phyloP scores from a whole-genome alignment of 2,329 filamentous ascomycete genomes.

The Paecilomyces dactylethromorphus region DNA sequence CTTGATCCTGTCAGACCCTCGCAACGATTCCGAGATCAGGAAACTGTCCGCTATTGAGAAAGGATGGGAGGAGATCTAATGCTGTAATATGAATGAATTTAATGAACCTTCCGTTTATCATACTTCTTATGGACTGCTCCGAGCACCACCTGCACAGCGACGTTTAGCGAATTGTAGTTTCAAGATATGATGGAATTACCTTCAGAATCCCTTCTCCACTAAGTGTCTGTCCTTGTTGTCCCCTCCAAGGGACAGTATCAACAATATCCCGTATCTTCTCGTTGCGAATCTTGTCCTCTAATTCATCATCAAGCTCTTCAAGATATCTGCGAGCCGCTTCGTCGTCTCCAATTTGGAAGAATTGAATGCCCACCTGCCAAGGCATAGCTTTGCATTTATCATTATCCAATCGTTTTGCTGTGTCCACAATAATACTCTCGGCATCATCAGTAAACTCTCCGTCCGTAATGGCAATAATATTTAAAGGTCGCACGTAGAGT shows the following conservation, averaged over 20 bases:
- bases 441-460: conserved; percentile 75
- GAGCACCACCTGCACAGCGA: conserved; percentile 49
- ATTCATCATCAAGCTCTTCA: conserved; percentile 66
- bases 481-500: conserved; percentile 63
- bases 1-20: too few species aligned
- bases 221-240: conserved; percentile 44
- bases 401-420: conserved; percentile 58
- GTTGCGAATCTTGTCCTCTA: conserved; percentile 47
- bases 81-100: conserved; percentile 7
- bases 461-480: conserved; percentile 91
- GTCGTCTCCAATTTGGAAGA: conserved; percentile 87
- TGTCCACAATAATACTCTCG: conserved; percentile 59
- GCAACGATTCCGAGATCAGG: too few species aligned
- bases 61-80: background rate
- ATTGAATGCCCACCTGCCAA: conserved; percentile 87
- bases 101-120: conserved; percentile 40
- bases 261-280: conserved; percentile 70
- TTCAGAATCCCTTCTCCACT: conserved; percentile 71
- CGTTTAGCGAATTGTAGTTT: background rate
- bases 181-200: conserved; percentile 18
- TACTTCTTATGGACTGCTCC: conserved; percentile 66
- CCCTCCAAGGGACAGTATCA: conserved; percentile 73
- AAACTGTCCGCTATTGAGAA: background rate
- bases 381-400: conserved; percentile 63
- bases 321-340: conserved; percentile 58